Percentiles rank a stretch among this genome's conserved stretches.
Conservation (phyloP, 2,329 filamentous ascomycete species). For the Penicillium sp. region DNA sequence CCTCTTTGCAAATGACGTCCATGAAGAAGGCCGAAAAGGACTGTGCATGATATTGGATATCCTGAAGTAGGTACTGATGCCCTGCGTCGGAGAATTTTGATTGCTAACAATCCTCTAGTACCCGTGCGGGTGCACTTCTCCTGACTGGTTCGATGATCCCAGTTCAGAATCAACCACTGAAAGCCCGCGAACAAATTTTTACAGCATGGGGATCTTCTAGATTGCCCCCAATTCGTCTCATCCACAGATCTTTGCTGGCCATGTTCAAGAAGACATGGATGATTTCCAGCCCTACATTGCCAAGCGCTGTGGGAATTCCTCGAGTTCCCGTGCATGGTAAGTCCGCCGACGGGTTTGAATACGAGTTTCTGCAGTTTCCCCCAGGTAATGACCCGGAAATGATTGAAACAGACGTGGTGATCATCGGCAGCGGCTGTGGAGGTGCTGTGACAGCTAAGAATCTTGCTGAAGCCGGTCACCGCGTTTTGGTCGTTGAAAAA, state of each 20-base stretch:
- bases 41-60: conserved; percentile 54
- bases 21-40: conserved; percentile 49
- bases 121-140: conserved; percentile 56
- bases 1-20: conserved; percentile 51
- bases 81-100: neutral
- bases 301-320: conserved; percentile 54
- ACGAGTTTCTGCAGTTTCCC: conserved; percentile 60
- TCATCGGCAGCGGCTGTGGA: conserved; percentile 85
- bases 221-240: conserved; percentile 52
- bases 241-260: conserved; percentile 51
- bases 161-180: conserved; percentile 55
- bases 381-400: conserved; percentile 55
- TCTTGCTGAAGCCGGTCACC: conserved; percentile 71
- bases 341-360: conserved; percentile 54
- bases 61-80: conserved; percentile 49
- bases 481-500: conserved; percentile 81
- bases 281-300: conserved; percentile 53
- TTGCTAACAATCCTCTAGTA: conserved; percentile 34
- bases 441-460: conserved; percentile 80
- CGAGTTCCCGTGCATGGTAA: conserved; percentile 56
- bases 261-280: conserved; percentile 57
- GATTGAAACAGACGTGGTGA: conserved; percentile 77
- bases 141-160: conserved; percentile 59
- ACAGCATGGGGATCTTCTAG: conserved; percentile 56
- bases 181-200: conserved; percentile 55